phyloP scores from a whole-genome alignment of 1,139 yeast genomes.

The Nakaseomyces delphensis region DNA sequence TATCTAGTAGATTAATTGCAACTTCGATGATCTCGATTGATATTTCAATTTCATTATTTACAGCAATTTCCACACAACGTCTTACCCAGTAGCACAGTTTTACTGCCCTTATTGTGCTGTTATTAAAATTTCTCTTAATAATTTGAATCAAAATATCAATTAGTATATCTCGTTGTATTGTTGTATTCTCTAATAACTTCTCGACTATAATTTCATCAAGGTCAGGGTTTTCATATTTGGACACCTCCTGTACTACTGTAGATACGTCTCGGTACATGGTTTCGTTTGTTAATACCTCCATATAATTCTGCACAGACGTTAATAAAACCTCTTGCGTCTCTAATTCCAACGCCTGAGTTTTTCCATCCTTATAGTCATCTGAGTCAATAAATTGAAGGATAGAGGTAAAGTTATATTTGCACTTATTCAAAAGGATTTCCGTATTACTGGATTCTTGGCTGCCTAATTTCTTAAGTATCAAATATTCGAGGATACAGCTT shows the following conservation, averaged over 20 bases:
- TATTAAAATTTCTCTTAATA: slow-evolving; percentile 7
- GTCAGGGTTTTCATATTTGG: not conserved
- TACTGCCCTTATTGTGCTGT: not conserved
- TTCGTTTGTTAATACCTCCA: not conserved
- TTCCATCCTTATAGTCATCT: not conserved
- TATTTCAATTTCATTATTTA: not conserved
- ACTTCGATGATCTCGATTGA: not conserved
- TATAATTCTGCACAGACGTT: not conserved
- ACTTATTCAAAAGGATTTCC: not conserved
- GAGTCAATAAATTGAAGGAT: not conserved
- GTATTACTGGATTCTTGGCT: not conserved
- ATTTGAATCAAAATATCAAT: not conserved
- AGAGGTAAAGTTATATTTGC: not conserved
- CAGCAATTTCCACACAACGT: slow-evolving; percentile 6
- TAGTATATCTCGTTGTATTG: not conserved
- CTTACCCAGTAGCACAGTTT: slow-evolving; percentile 12
- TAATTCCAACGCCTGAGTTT: not conserved
- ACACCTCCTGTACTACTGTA: not conserved
- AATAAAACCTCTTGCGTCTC: not conserved
- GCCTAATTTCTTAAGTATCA: slow-evolving; percentile 3
- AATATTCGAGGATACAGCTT: slow-evolving; percentile 9
- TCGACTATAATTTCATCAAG: not conserved
- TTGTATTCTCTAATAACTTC: not conserved
- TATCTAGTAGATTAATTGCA: not conserved
- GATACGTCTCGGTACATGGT: not conserved